phyloP scores from a whole-genome alignment of 495 filamentous ascomycete genomes.

The Astrothelium subdiscretum region DNA sequence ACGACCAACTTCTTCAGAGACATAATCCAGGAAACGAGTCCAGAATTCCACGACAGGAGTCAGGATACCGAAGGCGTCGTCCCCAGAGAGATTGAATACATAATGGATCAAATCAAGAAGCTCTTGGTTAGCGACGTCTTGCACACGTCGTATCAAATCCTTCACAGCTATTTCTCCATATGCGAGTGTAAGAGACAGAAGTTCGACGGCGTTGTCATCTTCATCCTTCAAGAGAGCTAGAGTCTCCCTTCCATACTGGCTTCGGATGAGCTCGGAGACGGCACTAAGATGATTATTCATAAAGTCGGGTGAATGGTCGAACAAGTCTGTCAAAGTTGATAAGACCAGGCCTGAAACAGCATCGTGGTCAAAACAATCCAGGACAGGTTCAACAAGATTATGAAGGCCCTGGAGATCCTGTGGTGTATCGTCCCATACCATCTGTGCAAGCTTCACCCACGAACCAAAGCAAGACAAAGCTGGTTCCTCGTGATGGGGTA shows the following conservation, averaged over 20 bases:
- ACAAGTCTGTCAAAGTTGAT: not conserved
- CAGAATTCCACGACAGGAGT: slow-evolving; percentile 75
- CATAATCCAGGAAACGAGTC: slow-evolving; percentile 54
- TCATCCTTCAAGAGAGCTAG: not conserved
- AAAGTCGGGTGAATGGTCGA: not conserved
- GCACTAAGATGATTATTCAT: not conserved
- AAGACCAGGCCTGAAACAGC: not conserved
- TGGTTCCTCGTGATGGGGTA: too few relatives aligned
- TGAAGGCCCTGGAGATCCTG: not conserved
- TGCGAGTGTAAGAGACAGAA: not conserved
- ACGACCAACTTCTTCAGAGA: slow-evolving; percentile 33
- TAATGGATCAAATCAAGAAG: not conserved
- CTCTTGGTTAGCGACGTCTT: not conserved
- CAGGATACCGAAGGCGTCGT: slow-evolving; percentile 66
- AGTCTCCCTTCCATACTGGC: not conserved
- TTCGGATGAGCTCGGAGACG: not conserved
- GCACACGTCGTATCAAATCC: not conserved
- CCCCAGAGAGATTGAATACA: slow-evolving; percentile 29
- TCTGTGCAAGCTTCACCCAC: slow-evolving; percentile 26
- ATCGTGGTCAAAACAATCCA: not conserved
- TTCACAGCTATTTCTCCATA: not conserved
- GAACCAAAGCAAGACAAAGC: not conserved
- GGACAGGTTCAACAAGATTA: not conserved
- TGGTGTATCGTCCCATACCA: not conserved
- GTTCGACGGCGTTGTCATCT: not conserved